Base-by-base conservation (phyloP, 768 basidiomycete genomes). In the Rubroboletus satanas region DNA sequence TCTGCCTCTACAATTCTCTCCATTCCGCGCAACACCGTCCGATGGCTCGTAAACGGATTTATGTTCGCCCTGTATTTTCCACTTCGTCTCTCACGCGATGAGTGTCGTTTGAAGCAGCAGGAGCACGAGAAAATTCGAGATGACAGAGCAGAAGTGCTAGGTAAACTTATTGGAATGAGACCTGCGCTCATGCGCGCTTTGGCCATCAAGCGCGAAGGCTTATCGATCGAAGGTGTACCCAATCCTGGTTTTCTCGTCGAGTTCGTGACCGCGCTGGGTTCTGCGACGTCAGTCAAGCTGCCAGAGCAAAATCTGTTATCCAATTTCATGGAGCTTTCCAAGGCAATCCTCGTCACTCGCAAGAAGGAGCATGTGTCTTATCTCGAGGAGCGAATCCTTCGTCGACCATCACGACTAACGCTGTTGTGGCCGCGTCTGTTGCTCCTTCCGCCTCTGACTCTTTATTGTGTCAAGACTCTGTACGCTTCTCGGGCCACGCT, bases 381-480 rank as follows among this genome's bases (percentile, higher is more conserved):
- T 49, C 60, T 76, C 41, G 58, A 66, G n/a, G 55, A 17, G 5
- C 64, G 64, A 5, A 71, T 67, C 23, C 81, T 96, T 45, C 69
- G 75, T 18, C 83, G 88, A 15, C 96, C 96, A 0, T 82, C 83
- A 2, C 74, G 79, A 5, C 66, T 90, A 15, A 81, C 83, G 1
- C 81, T 85, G 8, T 55, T 88, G 23, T 98, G 96, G 95, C 93
- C 94, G 1, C 84, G 81, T 29, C 70, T 94, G 9, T 71, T 98
- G 23, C 66, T 96, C 33, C 69, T 91, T 17, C 93, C 95, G 0
- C 85, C 92, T 0, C 65, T 90, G 2, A 62, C 79, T 0, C 62
- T 87, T 23, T 81, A 85, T 60, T 69, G 76, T 12, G 62, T 79
- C 31, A 75, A 78, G 11, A 69, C 73, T 23, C 66, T 81, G 8